Base-by-base conservation (phyloP, 768 basidiomycete species). In the Dictyophora rubrovolvata region DNA sequence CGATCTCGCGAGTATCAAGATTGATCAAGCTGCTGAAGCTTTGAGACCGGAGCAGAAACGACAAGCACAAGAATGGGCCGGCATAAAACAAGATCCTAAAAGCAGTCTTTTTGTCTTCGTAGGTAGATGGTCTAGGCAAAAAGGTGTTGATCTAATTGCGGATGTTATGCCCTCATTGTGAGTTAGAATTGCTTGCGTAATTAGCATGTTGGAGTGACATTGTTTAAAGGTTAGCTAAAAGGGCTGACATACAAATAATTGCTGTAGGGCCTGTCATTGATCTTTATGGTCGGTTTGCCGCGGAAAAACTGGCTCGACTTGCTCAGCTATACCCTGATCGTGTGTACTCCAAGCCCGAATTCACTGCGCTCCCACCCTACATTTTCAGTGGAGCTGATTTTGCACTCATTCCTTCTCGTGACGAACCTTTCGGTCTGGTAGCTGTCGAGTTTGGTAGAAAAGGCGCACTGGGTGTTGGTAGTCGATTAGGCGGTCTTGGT, bases 71-170 rank as follows among this genome's bases (percentile, higher is more conserved):
- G 90, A 94, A 70, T 96, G 93, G 93, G 93, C 93, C 37, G 84
- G 86, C 52, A 86, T 96, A 72, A 87, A 85, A 68, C 93, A 95
- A 66, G 92, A 95, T 66, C 87, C 93, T 1, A 75, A 89, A 46
- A 84, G 92, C 1, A 91, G 94, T 69, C 70, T 96, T 51, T 95
- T 96, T 68, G 93, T 96, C 62, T 95, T 96, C 71, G 93, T 96
- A 63, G 93, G 93, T 69, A 87, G 93, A 63, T 96, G 93, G 93
- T 96, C 93, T 5, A 96, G 95, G 71, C 93, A 96, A 71, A 96
- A 96, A 72, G 93, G 89, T 72, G 92, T 96, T n/a, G 93, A 96
- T 73, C 75, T 96, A 48, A 96, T 96, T 64, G 93, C 93, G 9
- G 93, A 96, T 71, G 85, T 96, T 62, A 89, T 96, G 89, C 93